These are phyloP conservation scores for Aspergillus leporis DNA, from an alignment of 495 filamentous ascomycete genomes.

Conservation along the genomic window DNA sequence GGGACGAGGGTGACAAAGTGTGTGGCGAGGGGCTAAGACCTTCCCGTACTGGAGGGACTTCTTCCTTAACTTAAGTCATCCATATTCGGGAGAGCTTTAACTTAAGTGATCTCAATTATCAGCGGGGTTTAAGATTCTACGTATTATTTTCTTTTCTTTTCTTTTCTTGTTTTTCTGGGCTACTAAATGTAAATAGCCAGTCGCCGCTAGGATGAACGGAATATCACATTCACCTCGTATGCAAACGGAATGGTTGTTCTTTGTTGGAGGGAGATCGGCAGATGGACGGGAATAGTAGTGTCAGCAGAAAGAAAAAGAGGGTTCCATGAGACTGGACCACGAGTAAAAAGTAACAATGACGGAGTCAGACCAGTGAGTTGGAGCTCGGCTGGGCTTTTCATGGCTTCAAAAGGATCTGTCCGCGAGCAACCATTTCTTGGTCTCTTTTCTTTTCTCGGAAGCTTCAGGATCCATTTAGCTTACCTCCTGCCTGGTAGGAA, in stretches of 20 bases:
- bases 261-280: slow-evolving; percentile 14
- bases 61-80: neutral
- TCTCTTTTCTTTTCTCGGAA: slow-evolving; percentile 1
- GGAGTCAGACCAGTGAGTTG: slow-evolving; percentile 3
- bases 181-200: neutral
- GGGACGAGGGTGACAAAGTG: neutral
- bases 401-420: slow-evolving; percentile 14
- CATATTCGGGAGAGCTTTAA: neutral
- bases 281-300: neutral
- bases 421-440: neutral
- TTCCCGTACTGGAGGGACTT: neutral
- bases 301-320: neutral
- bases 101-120: slow-evolving; percentile 4
- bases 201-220: neutral
- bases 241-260: slow-evolving; percentile 14
- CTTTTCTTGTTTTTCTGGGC: neutral
- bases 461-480: neutral
- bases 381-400: neutral
- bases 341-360: neutral
- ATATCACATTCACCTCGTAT: slow-evolving; percentile 9
- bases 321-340: neutral
- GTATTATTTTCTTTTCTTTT: neutral
- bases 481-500: slow-evolving; percentile 7
- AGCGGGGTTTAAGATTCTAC: neutral
- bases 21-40: neutral